A percentile compares a stretch with the other conserved stretches of the same genome.
Evolutionary conservation across 2,329 filamentous ascomycete species (phyloP).

Genomic region (Madurella mycetomatis): DNA sequence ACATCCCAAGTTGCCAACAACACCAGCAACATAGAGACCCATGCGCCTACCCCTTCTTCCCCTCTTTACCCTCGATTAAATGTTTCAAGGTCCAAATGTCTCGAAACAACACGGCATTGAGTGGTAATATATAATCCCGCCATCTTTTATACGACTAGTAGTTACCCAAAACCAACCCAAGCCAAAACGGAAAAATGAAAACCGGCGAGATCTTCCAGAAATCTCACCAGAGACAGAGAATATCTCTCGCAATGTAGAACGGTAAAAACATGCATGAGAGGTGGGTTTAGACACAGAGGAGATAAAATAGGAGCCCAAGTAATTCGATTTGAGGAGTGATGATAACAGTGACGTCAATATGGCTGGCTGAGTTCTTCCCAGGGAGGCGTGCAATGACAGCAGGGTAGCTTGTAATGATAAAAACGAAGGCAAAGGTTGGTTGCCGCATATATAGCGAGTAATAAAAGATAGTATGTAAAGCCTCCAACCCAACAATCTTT

Average conservation of each 20-base stretch:
- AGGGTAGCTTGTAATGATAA: background rate
- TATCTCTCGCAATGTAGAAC: too few species aligned
- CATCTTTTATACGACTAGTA: background rate
- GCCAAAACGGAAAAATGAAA: too few species aligned
- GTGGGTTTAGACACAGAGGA: background rate
- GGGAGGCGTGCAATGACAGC: background rate
- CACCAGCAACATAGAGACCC: too few species aligned
- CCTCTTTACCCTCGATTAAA: background rate
- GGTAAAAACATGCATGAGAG: too few species aligned
- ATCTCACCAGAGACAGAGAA: too few species aligned
- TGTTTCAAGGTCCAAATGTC: background rate
- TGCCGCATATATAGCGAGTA: background rate
- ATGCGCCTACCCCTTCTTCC: background rate
- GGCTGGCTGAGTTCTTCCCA: background rate
- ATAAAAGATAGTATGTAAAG: constrained; percentile 1
- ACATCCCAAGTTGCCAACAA: too few species aligned
- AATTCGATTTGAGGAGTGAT: background rate
- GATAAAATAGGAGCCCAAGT: background rate
- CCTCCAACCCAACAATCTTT: background rate
- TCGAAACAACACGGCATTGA: background rate
- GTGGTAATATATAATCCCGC: background rate
- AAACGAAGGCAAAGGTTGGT: background rate
- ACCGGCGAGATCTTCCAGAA: too few species aligned
- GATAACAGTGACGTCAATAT: background rate
- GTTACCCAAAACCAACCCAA: too few species aligned